These are phyloP conservation scores for Linnemannia exigua DNA, from an alignment of 192 early-diverging fungal genomes.

Conservation along the genomic window DNA sequence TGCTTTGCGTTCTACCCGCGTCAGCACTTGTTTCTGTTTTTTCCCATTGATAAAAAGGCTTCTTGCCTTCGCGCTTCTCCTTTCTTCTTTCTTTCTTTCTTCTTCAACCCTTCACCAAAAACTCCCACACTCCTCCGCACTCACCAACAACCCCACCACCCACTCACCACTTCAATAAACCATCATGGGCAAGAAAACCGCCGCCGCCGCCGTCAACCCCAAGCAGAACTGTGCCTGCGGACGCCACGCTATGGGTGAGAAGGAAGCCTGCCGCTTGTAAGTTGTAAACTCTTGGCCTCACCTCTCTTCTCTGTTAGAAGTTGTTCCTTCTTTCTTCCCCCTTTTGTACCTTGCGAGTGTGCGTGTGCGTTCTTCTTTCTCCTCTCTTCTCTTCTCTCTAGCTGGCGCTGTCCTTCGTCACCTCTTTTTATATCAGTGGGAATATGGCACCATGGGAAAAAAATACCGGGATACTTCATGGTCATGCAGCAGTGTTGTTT, in stretches of 20 bases:
- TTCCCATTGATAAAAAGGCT: constrained; percentile 6
- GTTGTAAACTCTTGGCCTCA: neutral
- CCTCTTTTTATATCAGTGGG: neutral
- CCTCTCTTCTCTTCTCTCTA: neutral
- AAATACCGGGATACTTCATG: neutral
- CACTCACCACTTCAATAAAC: neutral
- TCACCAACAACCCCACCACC: neutral
- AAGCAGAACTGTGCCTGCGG: constrained; percentile 38
- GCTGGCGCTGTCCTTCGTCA: neutral
- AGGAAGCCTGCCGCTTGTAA: constrained; percentile 40
- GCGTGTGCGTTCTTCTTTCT: neutral
- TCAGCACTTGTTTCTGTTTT: neutral
- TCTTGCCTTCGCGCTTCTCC: neutral
- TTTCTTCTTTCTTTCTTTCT: neutral
- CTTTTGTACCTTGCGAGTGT: neutral
- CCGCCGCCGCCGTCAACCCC: constrained; percentile 12
- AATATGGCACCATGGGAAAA: neutral
- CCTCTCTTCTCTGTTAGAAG: neutral
- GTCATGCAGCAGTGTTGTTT: neutral
- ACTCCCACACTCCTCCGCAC: neutral
- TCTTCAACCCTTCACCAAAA: constrained; percentile 6
- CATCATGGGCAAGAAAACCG: constrained; percentile 30
- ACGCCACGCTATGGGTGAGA: constrained; percentile 27
- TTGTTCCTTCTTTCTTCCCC: neutral
- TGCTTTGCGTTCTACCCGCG: neutral